These are phyloP conservation scores for Gnomoniopsis sp. DNA, from an alignment of 2,329 filamentous ascomycete species.

Conservation along the genomic window DNA sequence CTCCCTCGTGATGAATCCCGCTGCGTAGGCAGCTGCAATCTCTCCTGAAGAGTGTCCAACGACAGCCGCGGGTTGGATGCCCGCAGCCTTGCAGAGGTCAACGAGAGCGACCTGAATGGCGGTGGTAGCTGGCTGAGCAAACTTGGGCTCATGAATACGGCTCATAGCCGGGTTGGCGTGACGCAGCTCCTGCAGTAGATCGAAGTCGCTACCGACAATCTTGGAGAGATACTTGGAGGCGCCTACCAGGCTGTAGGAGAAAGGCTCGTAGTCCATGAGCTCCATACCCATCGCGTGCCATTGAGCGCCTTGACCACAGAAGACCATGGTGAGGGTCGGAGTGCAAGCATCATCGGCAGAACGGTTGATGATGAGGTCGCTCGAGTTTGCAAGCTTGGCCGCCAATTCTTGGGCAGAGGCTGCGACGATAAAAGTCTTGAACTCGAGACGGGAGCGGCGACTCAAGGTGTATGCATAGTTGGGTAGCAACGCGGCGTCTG, in stretches of 20 bases:
- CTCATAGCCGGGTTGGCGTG: background rate
- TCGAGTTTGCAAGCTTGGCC: conserved; percentile 15
- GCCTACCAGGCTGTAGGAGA: conserved; percentile 25
- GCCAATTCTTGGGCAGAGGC: conserved; percentile 31
- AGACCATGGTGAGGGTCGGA: conserved; percentile 26
- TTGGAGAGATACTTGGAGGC: conserved; percentile 27
- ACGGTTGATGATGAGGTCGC: conserved; percentile 1
- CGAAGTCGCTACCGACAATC: conserved; percentile 22
- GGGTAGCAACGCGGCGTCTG: conserved; percentile 25
- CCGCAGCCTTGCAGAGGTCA: conserved; percentile 21
- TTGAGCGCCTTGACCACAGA: conserved; percentile 35
- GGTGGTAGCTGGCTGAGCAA: conserved; percentile 17
- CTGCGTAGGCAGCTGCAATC: conserved; percentile 42
- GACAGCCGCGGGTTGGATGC: conserved; percentile 23
- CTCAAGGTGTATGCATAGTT: conserved; percentile 46
- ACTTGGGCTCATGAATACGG: conserved; percentile 12
- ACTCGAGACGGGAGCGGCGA: conserved; percentile 42
- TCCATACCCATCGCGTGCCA: conserved; percentile 36
- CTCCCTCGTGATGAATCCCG: conserved; percentile 31
- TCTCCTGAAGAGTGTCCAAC: conserved; percentile 47
- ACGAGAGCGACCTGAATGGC: conserved; percentile 23
- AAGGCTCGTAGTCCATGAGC: conserved; percentile 28
- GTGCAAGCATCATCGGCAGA: conserved; percentile 8
- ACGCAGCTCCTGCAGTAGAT: conserved; percentile 20
- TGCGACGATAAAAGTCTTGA: conserved; percentile 38